Percentiles rank a stretch among this genome's conserved stretches.
These are phyloP conservation scores for Leccinum boreale DNA, from an alignment of 768 basidiomycete species.

Conservation along the genomic window DNA sequence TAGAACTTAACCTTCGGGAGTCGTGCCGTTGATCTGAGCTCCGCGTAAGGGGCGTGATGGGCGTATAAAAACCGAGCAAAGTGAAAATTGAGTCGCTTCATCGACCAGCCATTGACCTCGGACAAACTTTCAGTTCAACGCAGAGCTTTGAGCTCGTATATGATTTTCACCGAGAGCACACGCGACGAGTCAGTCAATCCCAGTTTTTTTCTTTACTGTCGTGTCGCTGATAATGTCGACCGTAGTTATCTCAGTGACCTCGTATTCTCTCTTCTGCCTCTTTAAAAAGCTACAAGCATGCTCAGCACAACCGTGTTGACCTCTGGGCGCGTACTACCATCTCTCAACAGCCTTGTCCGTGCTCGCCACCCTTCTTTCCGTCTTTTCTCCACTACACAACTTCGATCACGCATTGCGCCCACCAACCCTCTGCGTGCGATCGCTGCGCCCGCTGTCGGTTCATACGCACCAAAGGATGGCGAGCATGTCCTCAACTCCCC, in stretches of 20 bases:
- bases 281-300: slow-evolving; percentile 17
- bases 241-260: slow-evolving; percentile 31
- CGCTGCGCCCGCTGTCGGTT: slow-evolving; percentile 73
- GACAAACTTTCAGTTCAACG: neutral
- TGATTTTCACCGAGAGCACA: slow-evolving; percentile 32
- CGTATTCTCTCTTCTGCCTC: slow-evolving; percentile 25
- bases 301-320: neutral
- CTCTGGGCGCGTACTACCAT: slow-evolving; percentile 12
- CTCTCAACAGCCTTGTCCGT: slow-evolving; percentile 15
- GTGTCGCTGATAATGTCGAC: neutral
- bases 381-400: slow-evolving; percentile 48
- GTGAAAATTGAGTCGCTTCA: neutral
- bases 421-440: slow-evolving; percentile 59
- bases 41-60: neutral
- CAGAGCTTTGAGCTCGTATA: slow-evolving; percentile 24
- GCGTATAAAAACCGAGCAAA: neutral
- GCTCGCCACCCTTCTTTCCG: slow-evolving; percentile 33
- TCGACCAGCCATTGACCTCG: neutral
- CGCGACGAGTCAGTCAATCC: slow-evolving; percentile 32
- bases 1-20: neutral
- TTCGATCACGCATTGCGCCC: slow-evolving; percentile 38
- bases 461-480: slow-evolving; percentile 56
- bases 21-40: neutral
- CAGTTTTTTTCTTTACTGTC: neutral
- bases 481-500: slow-evolving; percentile 89